Evolutionary conservation across 2,329 filamentous ascomycete genomes (phyloP), one percentile per base, ranked within the genome.

Genomic region (Phoma sp.): DNA sequence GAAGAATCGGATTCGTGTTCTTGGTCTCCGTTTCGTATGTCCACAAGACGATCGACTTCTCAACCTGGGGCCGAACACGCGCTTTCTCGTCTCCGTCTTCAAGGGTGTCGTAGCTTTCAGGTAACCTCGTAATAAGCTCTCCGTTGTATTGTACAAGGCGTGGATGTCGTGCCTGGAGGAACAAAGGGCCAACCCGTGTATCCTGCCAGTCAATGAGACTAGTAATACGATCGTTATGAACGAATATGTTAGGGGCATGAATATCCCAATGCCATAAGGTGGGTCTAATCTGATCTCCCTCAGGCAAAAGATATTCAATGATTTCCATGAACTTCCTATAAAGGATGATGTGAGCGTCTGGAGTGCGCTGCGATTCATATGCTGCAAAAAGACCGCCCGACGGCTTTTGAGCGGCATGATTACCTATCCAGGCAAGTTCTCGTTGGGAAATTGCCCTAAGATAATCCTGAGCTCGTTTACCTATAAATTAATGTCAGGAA

Each of bases 191-290:
- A 10, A 56, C 42, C 60, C 70, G 77, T 9, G 50, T 60, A 15
- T 69, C 67, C 59, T 79, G 73, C 76, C 77, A 80, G 60, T 80
- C 75, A 46, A 80, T 78, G 5, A 80, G 42, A 42, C 71, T 67
- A 6, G 73, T 72, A 30, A 79, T 71, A 33, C 58, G n/a, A n/a
- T 74, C 69, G 36, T 73, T 57, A 14, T 32, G 29, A 7, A 32
- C 14, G 29, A 32, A 32, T n/a, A 32, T 11, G 14, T 32, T 32
- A n/a, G 9, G 9, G 14, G 29, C 9, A n/a, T 32, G 29, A 12
- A 32, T 12, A n/a, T 32, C 29, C 7, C 29, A n/a, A 32, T 32
- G 29, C 29, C 29, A 32, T 12, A 32, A 12, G 9, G 29, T 32
- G 5, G 29, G 29, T n/a, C 9, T 32, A 12, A 32, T 11, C 4